Base-by-base conservation (phyloP, 1,139 yeast species). In the Yamadazyma spencermartinsiae region DNA sequence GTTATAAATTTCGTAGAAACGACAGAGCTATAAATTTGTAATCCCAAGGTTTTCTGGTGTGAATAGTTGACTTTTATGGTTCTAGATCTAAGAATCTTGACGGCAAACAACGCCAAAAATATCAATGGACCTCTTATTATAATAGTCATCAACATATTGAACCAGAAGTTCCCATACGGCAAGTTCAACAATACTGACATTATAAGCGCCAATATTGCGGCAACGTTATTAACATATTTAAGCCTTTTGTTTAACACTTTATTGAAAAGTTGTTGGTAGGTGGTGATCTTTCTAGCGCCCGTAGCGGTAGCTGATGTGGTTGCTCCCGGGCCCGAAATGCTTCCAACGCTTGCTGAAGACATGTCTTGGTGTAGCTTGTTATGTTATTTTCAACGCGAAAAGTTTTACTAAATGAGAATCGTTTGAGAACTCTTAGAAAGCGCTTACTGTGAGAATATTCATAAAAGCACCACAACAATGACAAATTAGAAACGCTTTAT, bases 31-130 rank as follows among this genome's bases (percentile, higher is more conserved):
- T 72, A 51, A 1, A 79, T 46, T 38, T 76, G 81, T 16, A 69
- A 67, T 1, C 74, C 63, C 34, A 74, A 58, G 11, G 81, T 79
- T 38, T 78, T 73, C 46, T 74, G 72, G 3, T 68, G 66, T 2
- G 79, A 54, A 40, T 67, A 72, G 20, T 76, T 76, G 4, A 80
- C 82, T 27, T 75, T 77, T 27, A 80, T 52, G 35, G 73, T 70
- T 27, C 65, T 60, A 38, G 73, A 72, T 45, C 87, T 69, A 7
- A 77, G 60, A 35, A 72, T 63, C 35, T 76, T 71, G 33, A 82
- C 58, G 10, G 76, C 38, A 20, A 53, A 45, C 31, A 65, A 55
- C 7, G 68, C 56, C 5, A 50, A 38, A 41, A 61, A 65, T 17
- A 67, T 48, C 13, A 61, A 36, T 1, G 76, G 76, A 9, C 54